Percentiles rank a stretch among this genome's conserved stretches.
These are phyloP conservation scores for Verticillium tricorpus DNA, from an alignment of 2,329 filamentous ascomycete genomes.

Conservation along the genomic window DNA sequence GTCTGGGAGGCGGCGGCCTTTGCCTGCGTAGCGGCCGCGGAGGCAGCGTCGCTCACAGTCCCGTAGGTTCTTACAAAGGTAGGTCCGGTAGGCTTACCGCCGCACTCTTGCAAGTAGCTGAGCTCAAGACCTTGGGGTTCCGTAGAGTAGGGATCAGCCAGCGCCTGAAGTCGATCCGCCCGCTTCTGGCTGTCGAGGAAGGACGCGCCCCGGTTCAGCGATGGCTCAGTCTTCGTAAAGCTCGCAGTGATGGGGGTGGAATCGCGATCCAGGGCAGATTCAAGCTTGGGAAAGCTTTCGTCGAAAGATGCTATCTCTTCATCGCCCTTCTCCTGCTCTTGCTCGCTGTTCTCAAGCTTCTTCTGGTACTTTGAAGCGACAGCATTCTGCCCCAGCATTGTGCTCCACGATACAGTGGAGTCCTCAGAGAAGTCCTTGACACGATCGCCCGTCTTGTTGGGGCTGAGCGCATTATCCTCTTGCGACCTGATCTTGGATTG, in stretches of 20 bases:
- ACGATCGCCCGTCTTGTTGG: constrained; percentile 40
- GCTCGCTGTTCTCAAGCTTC: neutral
- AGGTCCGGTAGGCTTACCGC: constrained; percentile 27
- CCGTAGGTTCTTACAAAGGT: constrained; percentile 30
- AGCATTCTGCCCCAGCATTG: constrained; percentile 8
- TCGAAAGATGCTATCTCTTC: constrained; percentile 33
- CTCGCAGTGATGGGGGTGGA: neutral
- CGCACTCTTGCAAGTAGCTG: constrained; percentile 39
- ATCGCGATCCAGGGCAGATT: constrained; percentile 19
- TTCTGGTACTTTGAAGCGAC: constrained; percentile 1
- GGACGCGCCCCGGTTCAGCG: constrained; percentile 19
- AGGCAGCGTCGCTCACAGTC: constrained; percentile 5
- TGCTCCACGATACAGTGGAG: constrained; percentile 38
- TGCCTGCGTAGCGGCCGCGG: constrained; percentile 1
- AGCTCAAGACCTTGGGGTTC: constrained; percentile 44
- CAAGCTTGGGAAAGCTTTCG: constrained; percentile 31
- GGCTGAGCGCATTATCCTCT: constrained; percentile 6
- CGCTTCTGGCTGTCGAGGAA: constrained; percentile 3
- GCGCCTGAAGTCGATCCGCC: constrained; percentile 10
- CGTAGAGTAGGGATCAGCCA: constrained; percentile 36
- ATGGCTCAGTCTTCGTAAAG: constrained; percentile 20
- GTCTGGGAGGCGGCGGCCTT: neutral
- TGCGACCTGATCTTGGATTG: constrained; percentile 8
- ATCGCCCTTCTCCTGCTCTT: constrained; percentile 18
- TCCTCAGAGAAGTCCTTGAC: constrained; percentile 49